A percentile compares a stretch with the other conserved stretches of the same genome.
Evolutionary conservation across 176 grass and related monocot genomes (phyloP).

Genomic region (Puya raimondii): DNA sequence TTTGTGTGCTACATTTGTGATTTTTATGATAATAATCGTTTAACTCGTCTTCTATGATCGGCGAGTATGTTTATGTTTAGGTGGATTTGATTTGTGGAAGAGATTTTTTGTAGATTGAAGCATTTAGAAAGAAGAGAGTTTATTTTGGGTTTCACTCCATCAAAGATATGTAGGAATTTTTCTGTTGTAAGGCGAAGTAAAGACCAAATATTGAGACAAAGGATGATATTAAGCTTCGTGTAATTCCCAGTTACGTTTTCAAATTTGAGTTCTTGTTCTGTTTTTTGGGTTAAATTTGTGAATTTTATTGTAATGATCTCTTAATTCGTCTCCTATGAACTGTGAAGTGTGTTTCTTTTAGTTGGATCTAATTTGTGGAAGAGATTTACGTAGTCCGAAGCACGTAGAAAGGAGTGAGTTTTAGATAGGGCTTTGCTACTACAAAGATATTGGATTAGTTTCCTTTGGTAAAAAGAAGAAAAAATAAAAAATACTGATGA

Average conservation of each 20-base stretch:
- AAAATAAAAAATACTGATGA: too few relatives aligned
- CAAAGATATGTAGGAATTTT: too few relatives aligned
- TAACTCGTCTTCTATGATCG: neutral
- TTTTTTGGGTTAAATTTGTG: constrained; percentile 3
- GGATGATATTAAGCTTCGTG: neutral
- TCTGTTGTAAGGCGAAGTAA: neutral
- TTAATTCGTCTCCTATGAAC: neutral
- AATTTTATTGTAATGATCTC: neutral
- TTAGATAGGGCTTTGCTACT: neutral
- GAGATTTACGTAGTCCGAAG: neutral
- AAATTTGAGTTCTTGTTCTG: neutral
- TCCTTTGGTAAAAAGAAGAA: neutral
- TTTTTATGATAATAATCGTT: neutral
- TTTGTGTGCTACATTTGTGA: neutral
- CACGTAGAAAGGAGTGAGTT: neutral
- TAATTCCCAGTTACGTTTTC: neutral
- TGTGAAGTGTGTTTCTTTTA: neutral
- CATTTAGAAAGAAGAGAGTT: too few relatives aligned
- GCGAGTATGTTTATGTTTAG: neutral
- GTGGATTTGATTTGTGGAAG: neutral
- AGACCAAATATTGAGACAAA: neutral
- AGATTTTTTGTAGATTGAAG: too few relatives aligned
- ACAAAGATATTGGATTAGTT: neutral
- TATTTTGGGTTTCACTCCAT: too few relatives aligned
- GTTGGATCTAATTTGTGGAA: neutral